A percentile compares a stretch with the other conserved stretches of the same genome.
These are phyloP conservation scores for Paradendryphiella salina DNA, from an alignment of 2,329 filamentous ascomycete genomes.

Conservation along the genomic window DNA sequence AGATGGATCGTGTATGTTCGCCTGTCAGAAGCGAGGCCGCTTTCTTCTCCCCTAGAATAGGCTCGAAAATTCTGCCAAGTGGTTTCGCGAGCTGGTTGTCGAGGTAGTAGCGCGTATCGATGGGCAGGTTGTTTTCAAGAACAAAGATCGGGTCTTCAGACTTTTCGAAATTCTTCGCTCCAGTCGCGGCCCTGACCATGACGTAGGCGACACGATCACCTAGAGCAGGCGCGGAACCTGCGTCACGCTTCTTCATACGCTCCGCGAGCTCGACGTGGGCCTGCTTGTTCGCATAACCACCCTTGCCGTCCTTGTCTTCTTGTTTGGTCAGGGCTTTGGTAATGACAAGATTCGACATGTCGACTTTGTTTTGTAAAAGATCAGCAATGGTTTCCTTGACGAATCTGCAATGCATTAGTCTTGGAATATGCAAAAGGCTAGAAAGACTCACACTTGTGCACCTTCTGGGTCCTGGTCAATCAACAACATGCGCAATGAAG, in stretches of 20 bases:
- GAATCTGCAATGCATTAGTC: constrained; percentile 62
- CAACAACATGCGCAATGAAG: constrained; percentile 89
- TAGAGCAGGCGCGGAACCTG: constrained; percentile 86
- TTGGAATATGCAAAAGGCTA: constrained; percentile 44
- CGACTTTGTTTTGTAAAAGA: constrained; percentile 93
- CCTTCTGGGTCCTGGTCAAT: constrained; percentile 89
- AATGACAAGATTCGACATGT: constrained; percentile 99
- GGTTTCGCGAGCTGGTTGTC: constrained; percentile 98
- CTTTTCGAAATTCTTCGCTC: constrained; percentile 93
- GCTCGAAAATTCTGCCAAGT: constrained; percentile 92
- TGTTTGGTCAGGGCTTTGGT: constrained; percentile 90
- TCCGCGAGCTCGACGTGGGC: constrained; percentile 94
- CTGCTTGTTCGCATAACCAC: constrained; percentile 80
- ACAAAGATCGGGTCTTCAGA: constrained; percentile 97
- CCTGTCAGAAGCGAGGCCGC: constrained; percentile 83
- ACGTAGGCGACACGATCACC: constrained; percentile 98
- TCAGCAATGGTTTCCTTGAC: constrained; percentile 96
- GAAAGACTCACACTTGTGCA: constrained; percentile 79
- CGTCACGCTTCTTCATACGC: constrained; percentile 95
- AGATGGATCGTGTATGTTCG: constrained; percentile 92
- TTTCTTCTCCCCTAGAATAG: constrained; percentile 92
- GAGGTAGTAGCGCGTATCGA: constrained; percentile 97
- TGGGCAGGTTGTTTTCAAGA: constrained; percentile 94
- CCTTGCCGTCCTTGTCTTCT: constrained; percentile 42
- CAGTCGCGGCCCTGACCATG: constrained; percentile 88